A percentile compares a stretch with the other conserved stretches of the same genome.
phyloP scores from a whole-genome alignment of 805 yeast species.

The Kluyveromyces aestuarii region DNA sequence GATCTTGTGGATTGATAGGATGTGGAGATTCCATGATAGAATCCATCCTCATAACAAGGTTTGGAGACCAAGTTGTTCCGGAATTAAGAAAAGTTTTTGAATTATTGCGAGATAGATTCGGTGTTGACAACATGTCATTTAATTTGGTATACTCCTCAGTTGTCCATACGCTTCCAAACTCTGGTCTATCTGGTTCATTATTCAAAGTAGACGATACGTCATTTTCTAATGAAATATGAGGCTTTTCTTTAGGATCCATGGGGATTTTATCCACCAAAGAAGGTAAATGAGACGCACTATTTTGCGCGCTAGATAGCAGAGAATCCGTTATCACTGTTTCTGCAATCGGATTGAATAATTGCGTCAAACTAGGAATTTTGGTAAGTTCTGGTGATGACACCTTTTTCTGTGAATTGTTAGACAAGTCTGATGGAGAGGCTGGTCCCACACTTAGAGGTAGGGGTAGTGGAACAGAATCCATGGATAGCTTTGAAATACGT shows the following conservation, averaged over 20 bases:
- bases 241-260: neutral
- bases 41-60: neutral
- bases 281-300: neutral
- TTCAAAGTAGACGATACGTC: neutral
- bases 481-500: neutral
- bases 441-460: neutral
- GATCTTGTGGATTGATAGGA: neutral
- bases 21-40: neutral
- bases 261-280: slow-evolving; percentile 1
- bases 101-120: slow-evolving; percentile 3
- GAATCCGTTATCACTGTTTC: neutral
- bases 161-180: slow-evolving; percentile 48
- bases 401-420: neutral
- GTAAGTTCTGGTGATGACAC: neutral
- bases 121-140: slow-evolving; percentile 11
- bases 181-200: neutral
- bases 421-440: neutral
- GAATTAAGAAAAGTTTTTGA: slow-evolving; percentile 1
- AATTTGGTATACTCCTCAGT: slow-evolving; percentile 24
- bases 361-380: slow-evolving; percentile 4
- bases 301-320: neutral
- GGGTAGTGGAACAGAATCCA: slow-evolving; percentile 1
- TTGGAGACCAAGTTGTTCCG: neutral
- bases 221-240: neutral
- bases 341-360: slow-evolving; percentile 1